phyloP scores from a whole-genome alignment of 768 basidiomycete species.

The Suillus lakei region DNA sequence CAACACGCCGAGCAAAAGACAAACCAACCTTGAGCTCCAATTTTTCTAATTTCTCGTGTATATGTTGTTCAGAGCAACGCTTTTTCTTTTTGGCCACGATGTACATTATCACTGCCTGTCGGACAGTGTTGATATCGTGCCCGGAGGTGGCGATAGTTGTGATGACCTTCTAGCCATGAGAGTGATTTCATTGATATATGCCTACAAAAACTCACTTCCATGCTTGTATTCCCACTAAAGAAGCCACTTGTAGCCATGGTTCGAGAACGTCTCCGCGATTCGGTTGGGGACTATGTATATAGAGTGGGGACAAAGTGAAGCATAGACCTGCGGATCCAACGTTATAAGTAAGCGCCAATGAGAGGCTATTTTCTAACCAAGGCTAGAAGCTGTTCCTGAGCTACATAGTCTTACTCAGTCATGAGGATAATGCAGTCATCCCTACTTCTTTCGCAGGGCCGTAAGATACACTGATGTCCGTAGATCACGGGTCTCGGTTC shows the following conservation, averaged over 20 bases:
- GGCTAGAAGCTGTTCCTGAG: neutral
- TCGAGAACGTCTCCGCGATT: neutral
- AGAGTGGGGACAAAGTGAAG: neutral
- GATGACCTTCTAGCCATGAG: neutral
- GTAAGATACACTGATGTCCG: neutral
- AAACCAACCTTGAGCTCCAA: neutral
- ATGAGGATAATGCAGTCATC: neutral
- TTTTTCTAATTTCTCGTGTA: constrained; percentile 1
- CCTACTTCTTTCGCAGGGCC: neutral
- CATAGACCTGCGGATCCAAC: neutral
- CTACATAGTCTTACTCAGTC: neutral
- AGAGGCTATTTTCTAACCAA: neutral
- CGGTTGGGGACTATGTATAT: neutral
- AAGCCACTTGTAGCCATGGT: neutral
- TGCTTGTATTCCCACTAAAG: neutral
- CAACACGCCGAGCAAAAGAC: neutral
- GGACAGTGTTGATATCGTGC: neutral
- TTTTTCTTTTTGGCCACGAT: constrained; percentile 3
- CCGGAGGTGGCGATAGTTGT: neutral
- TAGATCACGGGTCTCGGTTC: neutral
- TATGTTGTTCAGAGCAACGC: neutral
- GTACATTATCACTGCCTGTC: neutral
- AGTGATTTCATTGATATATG: neutral
- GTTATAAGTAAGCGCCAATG: neutral
- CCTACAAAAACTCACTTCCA: neutral